Evolutionary conservation across 1,284 basidiomycete species (phyloP).

Genomic region (Erythrobasidium hasegawianum): DNA sequence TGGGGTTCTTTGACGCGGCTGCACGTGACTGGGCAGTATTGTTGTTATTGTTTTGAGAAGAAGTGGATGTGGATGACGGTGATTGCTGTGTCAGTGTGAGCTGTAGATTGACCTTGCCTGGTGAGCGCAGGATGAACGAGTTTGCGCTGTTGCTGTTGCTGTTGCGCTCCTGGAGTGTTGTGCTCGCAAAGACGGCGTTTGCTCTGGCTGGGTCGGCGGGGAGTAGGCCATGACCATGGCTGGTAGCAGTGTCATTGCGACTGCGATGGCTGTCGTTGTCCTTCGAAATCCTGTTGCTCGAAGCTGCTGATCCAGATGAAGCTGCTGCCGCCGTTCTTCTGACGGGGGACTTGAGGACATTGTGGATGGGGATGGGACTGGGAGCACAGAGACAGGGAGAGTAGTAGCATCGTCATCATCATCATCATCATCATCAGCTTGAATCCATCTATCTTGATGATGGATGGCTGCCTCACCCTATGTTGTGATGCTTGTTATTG

Average conservation of each 20-base stretch:
- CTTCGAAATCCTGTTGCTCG: no score
- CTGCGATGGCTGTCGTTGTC: background rate
- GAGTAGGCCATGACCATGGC: no score
- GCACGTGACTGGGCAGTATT: conserved; percentile 1
- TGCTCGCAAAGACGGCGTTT: background rate
- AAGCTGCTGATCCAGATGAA: no score
- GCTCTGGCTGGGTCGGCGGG: background rate
- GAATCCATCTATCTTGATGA: no score
- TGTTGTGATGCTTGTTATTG: no score
- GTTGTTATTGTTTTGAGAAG: background rate
- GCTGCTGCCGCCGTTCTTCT: background rate
- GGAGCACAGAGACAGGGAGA: no score
- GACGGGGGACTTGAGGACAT: conserved; percentile 32
- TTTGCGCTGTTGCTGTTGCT: background rate
- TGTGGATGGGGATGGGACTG: background rate
- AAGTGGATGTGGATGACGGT: background rate
- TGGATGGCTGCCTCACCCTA: no score
- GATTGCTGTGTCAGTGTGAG: background rate
- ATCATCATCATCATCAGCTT: no score
- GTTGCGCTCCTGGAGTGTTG: background rate
- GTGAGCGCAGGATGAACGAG: background rate
- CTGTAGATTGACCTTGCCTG: background rate
- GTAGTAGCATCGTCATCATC: no score
- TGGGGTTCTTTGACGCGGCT: background rate
- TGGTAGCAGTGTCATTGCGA: background rate